A percentile compares a stretch with the other conserved stretches of the same genome.
Evolutionary conservation across 1,139 yeast species (phyloP).

Genomic region (Blastobotrys illinoisensis): DNA sequence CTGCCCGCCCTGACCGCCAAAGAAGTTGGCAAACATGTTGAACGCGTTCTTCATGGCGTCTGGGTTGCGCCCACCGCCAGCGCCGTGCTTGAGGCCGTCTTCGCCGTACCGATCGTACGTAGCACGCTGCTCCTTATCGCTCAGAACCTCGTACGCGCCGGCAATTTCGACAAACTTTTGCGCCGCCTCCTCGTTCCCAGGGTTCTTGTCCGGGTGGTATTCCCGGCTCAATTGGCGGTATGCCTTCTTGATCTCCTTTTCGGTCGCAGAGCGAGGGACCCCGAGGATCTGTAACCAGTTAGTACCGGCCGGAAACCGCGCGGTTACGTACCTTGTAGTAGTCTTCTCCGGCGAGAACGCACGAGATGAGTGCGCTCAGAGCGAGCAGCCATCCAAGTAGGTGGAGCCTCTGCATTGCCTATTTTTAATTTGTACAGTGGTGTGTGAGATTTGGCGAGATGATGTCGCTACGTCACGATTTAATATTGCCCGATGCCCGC

Average conservation of each 20-base stretch:
- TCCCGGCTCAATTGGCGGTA: slow-evolving; percentile 79
- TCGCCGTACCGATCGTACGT: slow-evolving; percentile 79
- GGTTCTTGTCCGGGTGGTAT: slow-evolving; percentile 93
- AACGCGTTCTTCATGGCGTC: slow-evolving; percentile 49
- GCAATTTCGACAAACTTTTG: slow-evolving; percentile 85
- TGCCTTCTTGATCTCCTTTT: slow-evolving; percentile 80
- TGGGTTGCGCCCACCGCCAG: slow-evolving; percentile 38
- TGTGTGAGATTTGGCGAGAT: background rate
- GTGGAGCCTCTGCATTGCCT: background rate
- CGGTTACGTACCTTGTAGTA: slow-evolving; percentile 16
- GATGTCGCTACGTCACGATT: background rate
- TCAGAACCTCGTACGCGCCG: slow-evolving; percentile 86
- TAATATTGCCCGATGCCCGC: background rate
- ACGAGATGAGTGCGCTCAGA: background rate
- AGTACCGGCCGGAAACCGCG: no score
- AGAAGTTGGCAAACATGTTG: slow-evolving; percentile 71
- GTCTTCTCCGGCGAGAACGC: slow-evolving; percentile 12
- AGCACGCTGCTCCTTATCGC: slow-evolving; percentile 64
- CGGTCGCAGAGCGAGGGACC: slow-evolving; percentile 60
- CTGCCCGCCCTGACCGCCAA: slow-evolving; percentile 48
- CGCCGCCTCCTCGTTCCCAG: slow-evolving; percentile 73
- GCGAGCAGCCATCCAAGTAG: background rate
- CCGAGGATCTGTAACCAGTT: slow-evolving; percentile 49
- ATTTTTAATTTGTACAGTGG: background rate
- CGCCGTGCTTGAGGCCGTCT: slow-evolving; percentile 55